Percentiles rank a stretch among this genome's conserved stretches.
Evolutionary conservation across 2,329 filamentous ascomycete genomes (phyloP).

Genomic region (Arthrinium puccinioides): DNA sequence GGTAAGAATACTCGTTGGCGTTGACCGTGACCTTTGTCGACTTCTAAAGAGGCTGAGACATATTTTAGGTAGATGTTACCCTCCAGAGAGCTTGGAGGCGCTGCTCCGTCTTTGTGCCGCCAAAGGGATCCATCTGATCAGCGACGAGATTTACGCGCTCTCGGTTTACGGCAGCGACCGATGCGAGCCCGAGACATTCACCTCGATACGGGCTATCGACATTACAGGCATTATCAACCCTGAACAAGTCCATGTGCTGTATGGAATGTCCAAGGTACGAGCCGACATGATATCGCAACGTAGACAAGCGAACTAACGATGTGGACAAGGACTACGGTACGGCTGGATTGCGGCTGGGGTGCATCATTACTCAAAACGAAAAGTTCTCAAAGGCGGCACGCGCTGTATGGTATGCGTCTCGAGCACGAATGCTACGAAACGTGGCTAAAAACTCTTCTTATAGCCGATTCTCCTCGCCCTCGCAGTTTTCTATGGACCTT

Average conservation of each 20-base stretch:
- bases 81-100: conserved; percentile 11
- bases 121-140: conserved; percentile 15
- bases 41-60: too few relatives aligned
- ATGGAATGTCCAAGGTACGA: conserved; percentile 15
- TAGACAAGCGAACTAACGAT: conserved; percentile 3
- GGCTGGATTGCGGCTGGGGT: conserved; percentile 13
- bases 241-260: conserved; percentile 12
- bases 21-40: too few relatives aligned
- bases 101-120: conserved; percentile 13
- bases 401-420: conserved; percentile 9
- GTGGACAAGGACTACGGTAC: conserved; percentile 11
- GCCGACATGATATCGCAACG: not conserved
- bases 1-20: too few relatives aligned
- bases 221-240: conserved; percentile 12
- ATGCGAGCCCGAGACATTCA: conserved; percentile 8
- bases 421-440: not conserved
- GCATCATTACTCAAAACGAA: conserved; percentile 11
- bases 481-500: conserved; percentile 14
- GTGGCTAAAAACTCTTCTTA: not conserved
- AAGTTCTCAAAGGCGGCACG: conserved; percentile 12
- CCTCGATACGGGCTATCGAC: conserved; percentile 10
- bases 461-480: conserved; percentile 13
- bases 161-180: conserved; percentile 9
- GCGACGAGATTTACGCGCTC: conserved; percentile 16
- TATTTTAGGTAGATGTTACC: conserved; percentile 12